These are phyloP conservation scores for Beauveria brongniartii DNA, from an alignment of 2,329 filamentous ascomycete genomes.

Conservation along the genomic window DNA sequence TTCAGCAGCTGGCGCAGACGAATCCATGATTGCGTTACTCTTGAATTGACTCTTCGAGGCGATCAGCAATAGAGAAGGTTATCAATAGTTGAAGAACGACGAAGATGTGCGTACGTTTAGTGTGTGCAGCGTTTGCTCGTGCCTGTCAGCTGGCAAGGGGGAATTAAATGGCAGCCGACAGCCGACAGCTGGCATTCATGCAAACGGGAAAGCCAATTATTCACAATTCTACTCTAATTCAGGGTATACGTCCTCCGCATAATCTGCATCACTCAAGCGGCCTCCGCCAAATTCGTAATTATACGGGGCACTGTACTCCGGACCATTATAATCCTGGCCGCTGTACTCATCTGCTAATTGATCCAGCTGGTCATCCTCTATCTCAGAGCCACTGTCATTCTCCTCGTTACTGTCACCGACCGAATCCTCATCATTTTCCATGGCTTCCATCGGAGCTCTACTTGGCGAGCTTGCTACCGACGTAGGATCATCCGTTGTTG, in stretches of 20 bases:
- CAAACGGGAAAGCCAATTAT: neutral
- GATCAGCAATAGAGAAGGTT: neutral
- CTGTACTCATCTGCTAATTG: neutral
- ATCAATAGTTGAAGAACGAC: neutral
- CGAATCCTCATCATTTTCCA: slow-evolving; percentile 5
- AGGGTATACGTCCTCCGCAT: neutral
- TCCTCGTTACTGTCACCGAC: slow-evolving; percentile 9
- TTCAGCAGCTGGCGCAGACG: neutral
- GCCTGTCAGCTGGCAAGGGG: neutral
- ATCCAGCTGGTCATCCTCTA: slow-evolving; percentile 4
- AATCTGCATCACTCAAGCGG: neutral
- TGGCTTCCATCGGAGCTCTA: neutral
- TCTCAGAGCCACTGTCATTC: slow-evolving; percentile 6
- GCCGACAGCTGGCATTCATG: neutral
- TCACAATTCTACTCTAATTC: neutral
- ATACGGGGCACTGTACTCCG: neutral
- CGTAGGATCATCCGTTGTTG: slow-evolving; percentile 9
- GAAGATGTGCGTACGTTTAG: neutral
- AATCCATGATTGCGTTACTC: neutral
- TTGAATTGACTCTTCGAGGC: neutral
- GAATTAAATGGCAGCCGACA: neutral
- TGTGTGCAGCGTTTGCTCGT: neutral
- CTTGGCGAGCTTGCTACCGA: slow-evolving; percentile 4
- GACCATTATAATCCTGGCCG: neutral
- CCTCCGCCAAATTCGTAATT: neutral